Percentiles rank a stretch among this genome's conserved stretches.
Conservation (phyloP, 345 rosid species). For the Hypericum perforatum region DNA sequence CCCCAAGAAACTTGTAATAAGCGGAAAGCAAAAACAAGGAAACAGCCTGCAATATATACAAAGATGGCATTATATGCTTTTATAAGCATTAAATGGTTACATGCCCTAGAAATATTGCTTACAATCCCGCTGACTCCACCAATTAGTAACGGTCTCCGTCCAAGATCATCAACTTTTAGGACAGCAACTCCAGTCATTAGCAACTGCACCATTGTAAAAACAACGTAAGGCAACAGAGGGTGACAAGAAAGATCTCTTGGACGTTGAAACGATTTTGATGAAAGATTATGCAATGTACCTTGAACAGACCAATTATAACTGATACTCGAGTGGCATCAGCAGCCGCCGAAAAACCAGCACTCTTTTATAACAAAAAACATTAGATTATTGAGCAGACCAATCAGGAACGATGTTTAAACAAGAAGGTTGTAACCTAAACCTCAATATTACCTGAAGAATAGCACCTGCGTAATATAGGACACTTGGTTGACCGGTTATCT, state of each 20-base stretch:
- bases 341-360: slow-evolving; percentile 28
- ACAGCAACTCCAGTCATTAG: slow-evolving; percentile 26
- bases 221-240: neutral
- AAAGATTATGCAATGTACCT: slow-evolving; percentile 14
- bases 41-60: slow-evolving; percentile 17
- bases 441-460: slow-evolving; percentile 27
- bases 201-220: slow-evolving; percentile 13
- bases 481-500: slow-evolving; percentile 31
- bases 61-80: neutral
- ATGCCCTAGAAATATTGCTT: slow-evolving; percentile 9
- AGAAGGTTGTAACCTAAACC: slow-evolving; percentile 6
- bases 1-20: slow-evolving; percentile 26
- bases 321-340: slow-evolving; percentile 29
- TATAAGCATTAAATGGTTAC: neutral
- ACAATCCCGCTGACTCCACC: slow-evolving; percentile 28
- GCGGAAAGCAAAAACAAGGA: slow-evolving; percentile 24
- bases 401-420: slow-evolving; percentile 3
- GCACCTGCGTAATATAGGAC: slow-evolving; percentile 26
- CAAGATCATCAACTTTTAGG: slow-evolving; percentile 25
- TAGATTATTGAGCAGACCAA: neutral
- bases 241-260: neutral
- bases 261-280: neutral
- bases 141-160: slow-evolving; percentile 26
- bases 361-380: slow-evolving; percentile 12
- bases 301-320: slow-evolving; percentile 23